phyloP scores from a whole-genome alignment of 371 early-diverging fungal genomes.

The Zopfochytrium polystomum region DNA sequence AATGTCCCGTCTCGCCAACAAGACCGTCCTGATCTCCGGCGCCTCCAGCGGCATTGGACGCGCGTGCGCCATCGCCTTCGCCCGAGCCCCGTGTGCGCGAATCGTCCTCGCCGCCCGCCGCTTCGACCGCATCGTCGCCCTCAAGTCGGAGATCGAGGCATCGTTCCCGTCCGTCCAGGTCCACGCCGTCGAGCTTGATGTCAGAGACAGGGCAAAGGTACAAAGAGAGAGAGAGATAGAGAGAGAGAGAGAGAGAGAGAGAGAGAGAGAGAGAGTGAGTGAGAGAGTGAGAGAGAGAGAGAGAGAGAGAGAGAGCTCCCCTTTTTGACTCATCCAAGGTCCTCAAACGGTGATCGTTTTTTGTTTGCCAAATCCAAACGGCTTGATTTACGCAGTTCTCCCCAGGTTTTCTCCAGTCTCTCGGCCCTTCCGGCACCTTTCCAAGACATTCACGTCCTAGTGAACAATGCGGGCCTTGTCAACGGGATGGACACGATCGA shows the following conservation, averaged over 20 bases:
- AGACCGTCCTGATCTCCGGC: too few relatives aligned
- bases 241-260: too few relatives aligned
- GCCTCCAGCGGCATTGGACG: slow-evolving; percentile 89
- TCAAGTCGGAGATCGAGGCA: slow-evolving; percentile 53
- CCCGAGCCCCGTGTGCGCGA: slow-evolving; percentile 62
- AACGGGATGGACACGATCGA: slow-evolving; percentile 76
- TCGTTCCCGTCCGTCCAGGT: slow-evolving; percentile 58
- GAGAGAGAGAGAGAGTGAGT: too few relatives aligned
- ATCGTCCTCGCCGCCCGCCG: slow-evolving; percentile 81
- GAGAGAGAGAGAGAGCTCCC: too few relatives aligned
- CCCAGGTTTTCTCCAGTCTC: slow-evolving; percentile 57
- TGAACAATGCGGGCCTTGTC: slow-evolving; percentile 79
- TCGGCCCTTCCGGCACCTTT: slow-evolving; percentile 55
- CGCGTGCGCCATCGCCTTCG: slow-evolving; percentile 82
- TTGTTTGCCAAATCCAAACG: too few relatives aligned
- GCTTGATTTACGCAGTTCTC: neutral
- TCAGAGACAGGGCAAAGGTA: slow-evolving; percentile 54
- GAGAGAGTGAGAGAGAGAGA: too few relatives aligned
- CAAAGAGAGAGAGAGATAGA: too few relatives aligned
- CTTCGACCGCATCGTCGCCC: slow-evolving; percentile 58
- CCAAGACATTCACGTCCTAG: slow-evolving; percentile 68
- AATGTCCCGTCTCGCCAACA: too few relatives aligned
- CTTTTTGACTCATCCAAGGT: too few relatives aligned
- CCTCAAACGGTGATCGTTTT: too few relatives aligned
- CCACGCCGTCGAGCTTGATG: slow-evolving; percentile 69